Conservation (phyloP, 805 yeast genomes). For the Priceomyces medius region DNA sequence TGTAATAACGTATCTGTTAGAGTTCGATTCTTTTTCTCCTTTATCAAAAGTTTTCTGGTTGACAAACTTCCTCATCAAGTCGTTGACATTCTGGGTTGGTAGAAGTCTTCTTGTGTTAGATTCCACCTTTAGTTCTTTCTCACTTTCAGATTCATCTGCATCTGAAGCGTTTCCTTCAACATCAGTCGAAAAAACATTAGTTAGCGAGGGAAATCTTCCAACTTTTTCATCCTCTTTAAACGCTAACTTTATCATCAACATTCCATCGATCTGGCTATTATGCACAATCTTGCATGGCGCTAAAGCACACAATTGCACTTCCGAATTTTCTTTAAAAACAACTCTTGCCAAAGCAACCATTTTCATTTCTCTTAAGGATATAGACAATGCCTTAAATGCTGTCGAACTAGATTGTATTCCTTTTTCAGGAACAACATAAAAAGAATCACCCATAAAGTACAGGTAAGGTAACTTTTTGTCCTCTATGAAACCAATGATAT, state of each 20-base stretch:
- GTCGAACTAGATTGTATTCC: constrained; percentile 34
- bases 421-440: constrained; percentile 47
- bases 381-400: constrained; percentile 39
- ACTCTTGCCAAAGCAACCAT: constrained; percentile 61
- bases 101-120: constrained; percentile 6
- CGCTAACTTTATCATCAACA: constrained; percentile 56
- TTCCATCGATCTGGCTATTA: not conserved
- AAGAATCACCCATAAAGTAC: constrained; percentile 58
- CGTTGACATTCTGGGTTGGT: constrained; percentile 11
- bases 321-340: constrained; percentile 50
- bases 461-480: constrained; percentile 53
- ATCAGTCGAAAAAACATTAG: constrained; percentile 9
- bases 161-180: constrained; percentile 4
- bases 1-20: constrained; percentile 1
- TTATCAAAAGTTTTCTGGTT: constrained; percentile 24
- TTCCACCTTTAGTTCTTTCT: constrained; percentile 4
- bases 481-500: constrained; percentile 60
- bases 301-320: constrained; percentile 52
- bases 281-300: constrained; percentile 38
- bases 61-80: constrained; percentile 35
- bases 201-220: constrained; percentile 46
- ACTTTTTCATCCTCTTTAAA: constrained; percentile 72
- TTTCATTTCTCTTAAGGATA: constrained; percentile 48
- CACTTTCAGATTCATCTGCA: constrained; percentile 4
- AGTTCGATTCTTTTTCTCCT: not conserved